Evolutionary conservation across 1,284 basidiomycete species (phyloP).

Genomic region (Bondarzewia mesenterica): DNA sequence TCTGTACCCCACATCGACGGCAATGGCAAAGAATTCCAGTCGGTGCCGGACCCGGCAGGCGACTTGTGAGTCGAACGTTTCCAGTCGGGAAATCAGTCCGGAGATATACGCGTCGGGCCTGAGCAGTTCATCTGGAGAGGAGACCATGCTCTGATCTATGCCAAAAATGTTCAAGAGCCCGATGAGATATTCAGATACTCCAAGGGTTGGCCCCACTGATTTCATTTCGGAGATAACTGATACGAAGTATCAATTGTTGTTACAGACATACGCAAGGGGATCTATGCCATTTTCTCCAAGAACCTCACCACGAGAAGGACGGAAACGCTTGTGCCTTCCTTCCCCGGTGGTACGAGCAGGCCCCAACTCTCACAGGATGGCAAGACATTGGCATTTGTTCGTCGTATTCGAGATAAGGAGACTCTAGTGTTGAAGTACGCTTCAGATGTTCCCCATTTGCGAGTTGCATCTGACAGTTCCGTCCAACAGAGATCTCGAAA

Average conservation of each 20-base stretch:
- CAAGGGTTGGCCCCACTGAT: too few relatives aligned
- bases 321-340: constrained; percentile 41
- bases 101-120: constrained; percentile 61
- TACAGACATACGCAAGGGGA: constrained; percentile 58
- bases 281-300: constrained; percentile 55
- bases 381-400: constrained; percentile 63
- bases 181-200: constrained; percentile 44
- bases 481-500: constrained; percentile 56
- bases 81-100: constrained; percentile 51
- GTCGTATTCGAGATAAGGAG: constrained; percentile 64
- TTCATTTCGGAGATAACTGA: too few relatives aligned
- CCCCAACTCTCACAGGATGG: constrained; percentile 67
- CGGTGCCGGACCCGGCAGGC: constrained; percentile 39
- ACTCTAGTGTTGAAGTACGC: constrained; percentile 60
- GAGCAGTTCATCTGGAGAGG: constrained; percentile 60
- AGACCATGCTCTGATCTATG: constrained; percentile 51
- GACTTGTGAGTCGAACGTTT: constrained; percentile 46
- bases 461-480: too few relatives aligned
- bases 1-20: constrained; percentile 28
- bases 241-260: too few relatives aligned
- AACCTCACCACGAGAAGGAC: constrained; percentile 52
- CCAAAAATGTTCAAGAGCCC: constrained; percentile 51
- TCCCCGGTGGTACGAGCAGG: constrained; percentile 60
- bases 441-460: background rate
- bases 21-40: constrained; percentile 25